These are phyloP conservation scores for Coffea humblotiana DNA, from an alignment of 305 asterid genomes.

Conservation along the genomic window DNA sequence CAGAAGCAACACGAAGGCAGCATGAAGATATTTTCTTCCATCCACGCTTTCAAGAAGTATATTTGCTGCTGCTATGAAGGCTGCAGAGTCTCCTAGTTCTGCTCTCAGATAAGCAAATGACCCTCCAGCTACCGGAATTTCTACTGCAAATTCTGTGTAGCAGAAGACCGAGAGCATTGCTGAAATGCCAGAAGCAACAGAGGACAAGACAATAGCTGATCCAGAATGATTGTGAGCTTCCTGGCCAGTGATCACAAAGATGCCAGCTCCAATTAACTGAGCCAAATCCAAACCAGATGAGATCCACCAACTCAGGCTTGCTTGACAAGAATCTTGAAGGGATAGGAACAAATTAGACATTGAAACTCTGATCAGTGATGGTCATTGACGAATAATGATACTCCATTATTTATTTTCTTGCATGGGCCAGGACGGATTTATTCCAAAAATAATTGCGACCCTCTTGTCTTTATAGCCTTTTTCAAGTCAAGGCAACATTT, in stretches of 20 bases:
- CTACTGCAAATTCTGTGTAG: constrained; percentile 68
- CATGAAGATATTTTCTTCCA: constrained; percentile 28
- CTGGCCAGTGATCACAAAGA: constrained; percentile 70
- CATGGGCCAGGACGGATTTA: not conserved
- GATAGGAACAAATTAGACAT: too few species aligned
- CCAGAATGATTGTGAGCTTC: constrained; percentile 69
- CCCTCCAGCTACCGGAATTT: constrained; percentile 76
- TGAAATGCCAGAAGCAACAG: constrained; percentile 60
- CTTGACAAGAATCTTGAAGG: too few species aligned
- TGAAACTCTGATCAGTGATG: too few species aligned
- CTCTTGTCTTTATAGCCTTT: not conserved
- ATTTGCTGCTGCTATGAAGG: constrained; percentile 71
- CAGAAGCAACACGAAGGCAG: constrained; percentile 3
- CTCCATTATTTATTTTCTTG: too few species aligned
- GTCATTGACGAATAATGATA: too few species aligned
- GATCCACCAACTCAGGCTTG: constrained; percentile 75
- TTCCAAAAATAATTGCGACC: not conserved
- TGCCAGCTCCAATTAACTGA: too few species aligned
- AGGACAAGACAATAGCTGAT: constrained; percentile 66
- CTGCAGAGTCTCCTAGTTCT: constrained; percentile 75
- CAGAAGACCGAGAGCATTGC: constrained; percentile 78
- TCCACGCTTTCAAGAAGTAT: constrained; percentile 66
- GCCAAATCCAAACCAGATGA: constrained; percentile 79
- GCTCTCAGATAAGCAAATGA: constrained; percentile 79
- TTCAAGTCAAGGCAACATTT: not conserved